These are phyloP conservation scores for Globisporangium solare DNA, from an alignment of 352 stramenopile genomes.

Conservation along the genomic window DNA sequence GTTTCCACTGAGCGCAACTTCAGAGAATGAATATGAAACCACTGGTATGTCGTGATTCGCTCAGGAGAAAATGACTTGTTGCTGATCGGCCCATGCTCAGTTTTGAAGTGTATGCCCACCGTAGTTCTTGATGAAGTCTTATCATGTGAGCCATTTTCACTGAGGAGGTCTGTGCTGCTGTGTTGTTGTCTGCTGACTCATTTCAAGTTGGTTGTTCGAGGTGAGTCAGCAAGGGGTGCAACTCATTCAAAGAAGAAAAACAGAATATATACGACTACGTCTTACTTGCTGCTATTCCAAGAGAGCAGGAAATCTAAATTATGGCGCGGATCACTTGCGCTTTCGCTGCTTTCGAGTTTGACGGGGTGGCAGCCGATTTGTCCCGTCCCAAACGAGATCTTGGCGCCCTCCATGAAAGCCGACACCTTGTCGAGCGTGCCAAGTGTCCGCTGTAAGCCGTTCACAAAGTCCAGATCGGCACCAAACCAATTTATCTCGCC, in stretches of 20 bases:
- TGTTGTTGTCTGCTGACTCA: too few species aligned
- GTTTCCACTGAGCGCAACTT: too few species aligned
- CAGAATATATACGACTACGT: neutral
- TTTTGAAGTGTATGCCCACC: too few species aligned
- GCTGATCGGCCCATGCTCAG: too few species aligned
- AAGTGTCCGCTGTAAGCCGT: conserved; percentile 33
- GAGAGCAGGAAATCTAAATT: conserved; percentile 40
- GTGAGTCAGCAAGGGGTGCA: too few species aligned
- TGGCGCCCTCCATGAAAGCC: conserved; percentile 32
- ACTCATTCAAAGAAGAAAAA: neutral
- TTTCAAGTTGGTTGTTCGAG: too few species aligned
- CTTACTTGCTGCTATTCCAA: conserved; percentile 12
- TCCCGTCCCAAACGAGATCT: conserved; percentile 49
- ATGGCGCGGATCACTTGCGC: conserved; percentile 16
- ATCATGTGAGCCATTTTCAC: too few species aligned
- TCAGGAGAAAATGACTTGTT: too few species aligned
- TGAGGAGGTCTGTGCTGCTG: too few species aligned
- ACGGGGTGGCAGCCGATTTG: conserved; percentile 31
- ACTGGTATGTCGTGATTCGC: too few species aligned
- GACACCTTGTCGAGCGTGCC: conserved; percentile 40
- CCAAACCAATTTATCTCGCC: conserved; percentile 50
- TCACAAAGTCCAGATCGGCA: conserved; percentile 55
- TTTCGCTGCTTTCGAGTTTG: neutral
- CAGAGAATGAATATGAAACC: too few species aligned
- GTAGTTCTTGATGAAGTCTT: too few species aligned